Evolutionary conservation across 805 yeast species (phyloP).

Genomic region (Candida qinlingensis): DNA sequence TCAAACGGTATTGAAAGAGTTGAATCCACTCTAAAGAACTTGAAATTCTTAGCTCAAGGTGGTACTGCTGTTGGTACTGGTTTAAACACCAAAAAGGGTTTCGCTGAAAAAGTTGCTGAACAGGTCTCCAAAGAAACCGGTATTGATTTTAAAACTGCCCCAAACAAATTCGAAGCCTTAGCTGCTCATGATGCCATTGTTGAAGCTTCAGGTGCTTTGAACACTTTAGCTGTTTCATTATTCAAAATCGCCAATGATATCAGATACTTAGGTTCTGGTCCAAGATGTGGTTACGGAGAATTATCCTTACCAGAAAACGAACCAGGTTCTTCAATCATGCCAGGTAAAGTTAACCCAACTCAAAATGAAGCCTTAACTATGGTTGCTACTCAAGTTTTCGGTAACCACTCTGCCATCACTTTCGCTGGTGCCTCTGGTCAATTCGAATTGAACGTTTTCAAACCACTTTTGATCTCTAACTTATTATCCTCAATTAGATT

Average conservation of each 20-base stretch:
- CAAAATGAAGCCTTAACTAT: constrained; percentile 98
- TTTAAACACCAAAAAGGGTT: constrained; percentile 88
- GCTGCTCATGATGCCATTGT: constrained; percentile 99
- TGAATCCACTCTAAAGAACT: constrained; percentile 67
- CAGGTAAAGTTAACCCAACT: constrained; percentile 99
- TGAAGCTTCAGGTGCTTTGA: constrained; percentile 95
- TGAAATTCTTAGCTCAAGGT: constrained; percentile 91
- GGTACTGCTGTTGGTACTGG: constrained; percentile 99
- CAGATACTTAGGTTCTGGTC: constrained; percentile 97
- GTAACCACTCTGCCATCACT: constrained; percentile 92
- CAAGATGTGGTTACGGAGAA: constrained; percentile 99
- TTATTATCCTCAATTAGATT: constrained; percentile 82
- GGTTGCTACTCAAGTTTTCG: constrained; percentile 97
- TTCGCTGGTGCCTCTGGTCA: constrained; percentile 99
- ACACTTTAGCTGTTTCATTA: constrained; percentile 89
- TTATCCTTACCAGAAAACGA: constrained; percentile 94
- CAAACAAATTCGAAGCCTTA: constrained; percentile 97
- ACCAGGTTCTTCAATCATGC: constrained; percentile 99
- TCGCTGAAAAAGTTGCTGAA: constrained; percentile 80
- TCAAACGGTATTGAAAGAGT: constrained; percentile 87
- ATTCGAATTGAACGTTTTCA: constrained; percentile 96
- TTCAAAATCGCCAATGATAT: constrained; percentile 98
- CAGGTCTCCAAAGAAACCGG: constrained; percentile 86
- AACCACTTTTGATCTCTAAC: constrained; percentile 92
- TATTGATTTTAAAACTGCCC: constrained; percentile 85